Percentiles rank a stretch among this genome's conserved stretches.
phyloP scores from a whole-genome alignment of 352 stramenopile genomes.

The Aphanomyces stellatus region DNA sequence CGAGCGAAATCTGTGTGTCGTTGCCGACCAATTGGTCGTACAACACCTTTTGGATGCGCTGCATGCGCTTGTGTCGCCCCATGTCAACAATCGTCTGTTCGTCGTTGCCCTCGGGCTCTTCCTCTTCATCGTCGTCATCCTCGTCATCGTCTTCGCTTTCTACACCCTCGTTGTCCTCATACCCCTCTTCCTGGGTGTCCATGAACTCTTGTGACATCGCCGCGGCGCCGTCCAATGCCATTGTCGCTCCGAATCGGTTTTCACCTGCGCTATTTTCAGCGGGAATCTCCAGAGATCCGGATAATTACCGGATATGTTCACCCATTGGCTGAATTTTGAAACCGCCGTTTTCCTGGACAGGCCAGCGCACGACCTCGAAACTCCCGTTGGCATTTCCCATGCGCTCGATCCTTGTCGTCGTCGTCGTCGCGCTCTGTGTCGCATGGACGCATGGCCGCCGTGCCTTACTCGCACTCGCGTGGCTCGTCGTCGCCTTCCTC shows the following conservation, averaged over 20 bases:
- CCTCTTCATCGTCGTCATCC: slow-evolving; percentile 41
- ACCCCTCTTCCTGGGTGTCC: not conserved
- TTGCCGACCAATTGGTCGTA: slow-evolving; percentile 71
- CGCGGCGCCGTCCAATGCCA: not conserved
- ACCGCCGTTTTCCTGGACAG: not conserved
- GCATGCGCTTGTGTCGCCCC: slow-evolving; percentile 65
- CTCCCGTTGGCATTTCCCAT: not conserved
- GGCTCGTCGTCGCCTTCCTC: not conserved
- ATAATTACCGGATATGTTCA: too few species aligned
- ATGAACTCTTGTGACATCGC: slow-evolving; percentile 7
- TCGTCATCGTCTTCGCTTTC: slow-evolving; percentile 2
- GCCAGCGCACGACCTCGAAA: not conserved
- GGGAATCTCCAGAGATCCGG: not conserved
- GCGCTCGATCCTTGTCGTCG: not conserved
- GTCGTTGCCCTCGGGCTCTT: slow-evolving; percentile 50
- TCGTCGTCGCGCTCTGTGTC: not conserved
- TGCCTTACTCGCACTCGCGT: not conserved
- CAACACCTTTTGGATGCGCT: slow-evolving; percentile 79
- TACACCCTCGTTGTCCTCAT: not conserved
- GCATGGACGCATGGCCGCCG: not conserved
- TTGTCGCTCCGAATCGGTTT: not conserved
- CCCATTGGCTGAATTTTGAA: not conserved
- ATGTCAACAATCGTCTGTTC: slow-evolving; percentile 80
- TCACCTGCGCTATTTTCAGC: not conserved
- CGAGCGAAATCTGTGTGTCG: slow-evolving; percentile 55